Evolutionary conservation across 257 asterid species (phyloP).

Genomic region (Coffea eugenioides): DNA sequence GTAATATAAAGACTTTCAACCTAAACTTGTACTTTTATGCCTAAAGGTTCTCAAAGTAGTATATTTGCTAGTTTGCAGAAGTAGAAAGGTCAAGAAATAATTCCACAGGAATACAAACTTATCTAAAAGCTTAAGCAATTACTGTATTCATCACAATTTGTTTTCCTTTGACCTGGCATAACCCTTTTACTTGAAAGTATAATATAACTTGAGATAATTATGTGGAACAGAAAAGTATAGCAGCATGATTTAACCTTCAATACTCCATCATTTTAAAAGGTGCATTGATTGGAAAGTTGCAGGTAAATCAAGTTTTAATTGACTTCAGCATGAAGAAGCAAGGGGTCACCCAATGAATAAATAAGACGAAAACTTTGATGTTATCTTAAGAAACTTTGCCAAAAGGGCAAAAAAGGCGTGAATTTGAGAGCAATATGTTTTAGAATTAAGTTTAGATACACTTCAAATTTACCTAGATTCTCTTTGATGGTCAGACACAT

Average conservation of each 20-base stretch:
- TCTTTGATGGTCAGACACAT: not conserved
- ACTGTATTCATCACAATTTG: not conserved
- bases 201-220: not conserved
- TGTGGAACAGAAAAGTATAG: not conserved
- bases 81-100: constrained; percentile 1
- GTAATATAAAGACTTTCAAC: not conserved
- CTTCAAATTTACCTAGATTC: not conserved
- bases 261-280: not conserved
- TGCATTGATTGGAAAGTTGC: not conserved
- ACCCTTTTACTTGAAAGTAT: not conserved
- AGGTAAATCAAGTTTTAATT: not conserved
- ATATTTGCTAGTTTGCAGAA: not conserved
- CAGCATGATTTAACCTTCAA: not conserved
- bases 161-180: not conserved
- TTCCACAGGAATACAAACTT: not conserved
- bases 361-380: not conserved
- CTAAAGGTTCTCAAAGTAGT: not conserved
- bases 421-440: not conserved
- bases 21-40: not conserved
- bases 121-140: not conserved
- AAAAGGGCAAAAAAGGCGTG: not conserved
- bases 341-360: too few relatives aligned
- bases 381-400: not conserved
- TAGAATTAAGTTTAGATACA: not conserved
- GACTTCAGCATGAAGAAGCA: too few relatives aligned